phyloP scores from a whole-genome alignment of 352 stramenopile genomes.

The Peronospora tabacina region DNA sequence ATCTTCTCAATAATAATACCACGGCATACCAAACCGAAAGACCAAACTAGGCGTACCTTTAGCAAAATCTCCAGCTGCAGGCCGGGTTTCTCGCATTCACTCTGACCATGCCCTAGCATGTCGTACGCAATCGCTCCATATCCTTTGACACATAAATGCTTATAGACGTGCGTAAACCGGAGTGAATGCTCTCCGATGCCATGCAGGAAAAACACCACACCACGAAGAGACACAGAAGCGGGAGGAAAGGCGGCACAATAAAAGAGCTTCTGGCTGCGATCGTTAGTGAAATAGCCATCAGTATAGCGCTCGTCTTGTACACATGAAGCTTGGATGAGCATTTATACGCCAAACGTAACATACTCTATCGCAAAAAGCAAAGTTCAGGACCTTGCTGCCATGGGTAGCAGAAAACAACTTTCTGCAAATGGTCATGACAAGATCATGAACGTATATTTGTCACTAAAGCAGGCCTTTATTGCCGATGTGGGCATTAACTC shows the following conservation, averaged over 20 bases:
- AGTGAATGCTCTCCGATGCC: constrained; percentile 56
- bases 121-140: constrained; percentile 63
- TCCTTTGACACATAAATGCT: constrained; percentile 32
- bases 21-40: background rate
- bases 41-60: constrained; percentile 19
- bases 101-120: constrained; percentile 47
- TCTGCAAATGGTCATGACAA: no score
- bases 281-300: constrained; percentile 41
- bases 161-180: constrained; percentile 54
- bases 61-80: constrained; percentile 46
- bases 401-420: no score
- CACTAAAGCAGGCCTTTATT: no score
- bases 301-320: constrained; percentile 24
- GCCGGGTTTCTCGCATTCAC: constrained; percentile 32
- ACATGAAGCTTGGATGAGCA: constrained; percentile 9
- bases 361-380: no score
- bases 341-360: no score
- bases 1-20: background rate
- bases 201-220: constrained; percentile 54
- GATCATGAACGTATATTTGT: no score
- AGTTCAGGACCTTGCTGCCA: no score
- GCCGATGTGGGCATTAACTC: no score
- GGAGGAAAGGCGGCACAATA: constrained; percentile 47
- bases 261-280: constrained; percentile 43
- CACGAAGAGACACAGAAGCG: constrained; percentile 23